Base-by-base conservation (phyloP, 139 green algal genomes). In the Coccomyxa sp. region DNA sequence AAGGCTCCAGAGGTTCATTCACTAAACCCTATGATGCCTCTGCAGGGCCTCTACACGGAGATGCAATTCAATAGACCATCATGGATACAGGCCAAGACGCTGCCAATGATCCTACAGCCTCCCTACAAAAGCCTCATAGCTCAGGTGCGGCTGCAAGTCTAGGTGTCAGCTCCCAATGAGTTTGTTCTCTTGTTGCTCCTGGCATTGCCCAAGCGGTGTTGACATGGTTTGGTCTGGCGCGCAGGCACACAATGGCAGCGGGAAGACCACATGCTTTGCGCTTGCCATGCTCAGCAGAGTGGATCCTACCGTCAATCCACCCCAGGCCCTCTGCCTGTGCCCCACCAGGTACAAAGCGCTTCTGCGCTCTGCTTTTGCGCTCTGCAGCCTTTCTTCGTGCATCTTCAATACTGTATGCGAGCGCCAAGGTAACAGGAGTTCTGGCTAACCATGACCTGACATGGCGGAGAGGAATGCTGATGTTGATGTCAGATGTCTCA, bases 261-360 rank as follows among this genome's bases (percentile, higher is more conserved):
- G 97, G 74, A 99, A 99, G 86, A 99, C 96, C 36, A 99, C 96
- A 0, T 99, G 96, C 88, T 99, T 99, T 85, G 93, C 93, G 70
- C 88, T 99, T 44, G 90, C 93, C 39, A 99, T 99, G 97, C 90
- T 99, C 31, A 89, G 84, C 72, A 93, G 96, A 27, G 93, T 99
- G 0, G 89, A 99, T 83, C 88, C 90, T 0, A 39, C 50, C 10
- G 14, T 93, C 18, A 73, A 87, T 22, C 76, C 82, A n/a, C 88
- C 95, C 0, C 97, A 99, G 86, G 95, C 96, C 39, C 81, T 99
- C 37, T 99, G 97, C 81, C 91, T 98, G 29, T 99, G 97, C 84
- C 95, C 96, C 39, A 99, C 97, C 9, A 90, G 50, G 50, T 64
- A 22, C 50, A 31, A n/a, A n/a, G n/a, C n/a, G n/a, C n/a, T n/a